Conservation (phyloP, 768 basidiomycete species). For the Melanogaster broomeanus region DNA sequence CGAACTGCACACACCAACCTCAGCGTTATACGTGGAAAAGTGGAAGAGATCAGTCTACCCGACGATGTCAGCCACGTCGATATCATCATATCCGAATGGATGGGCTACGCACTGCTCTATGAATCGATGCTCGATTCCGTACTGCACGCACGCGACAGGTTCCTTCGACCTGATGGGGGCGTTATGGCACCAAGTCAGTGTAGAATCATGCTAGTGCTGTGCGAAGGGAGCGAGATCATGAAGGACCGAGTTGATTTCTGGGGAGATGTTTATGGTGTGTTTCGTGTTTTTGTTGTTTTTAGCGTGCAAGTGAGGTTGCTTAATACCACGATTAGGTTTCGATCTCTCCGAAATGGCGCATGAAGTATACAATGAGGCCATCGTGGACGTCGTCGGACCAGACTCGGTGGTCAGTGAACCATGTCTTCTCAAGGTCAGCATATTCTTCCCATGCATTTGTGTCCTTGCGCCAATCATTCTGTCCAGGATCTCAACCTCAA, state of each 20-base stretch:
- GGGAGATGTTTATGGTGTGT: constrained; percentile 85
- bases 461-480: too few relatives aligned
- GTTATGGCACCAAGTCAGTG: constrained; percentile 92
- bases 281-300: neutral
- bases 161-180: constrained; percentile 67
- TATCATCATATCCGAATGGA: constrained; percentile 97
- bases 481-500: constrained; percentile 74
- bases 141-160: constrained; percentile 82
- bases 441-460: neutral
- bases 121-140: constrained; percentile 99
- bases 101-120: constrained; percentile 90
- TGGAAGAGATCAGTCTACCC: constrained; percentile 84
- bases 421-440: constrained; percentile 63
- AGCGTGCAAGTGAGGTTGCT: neutral
- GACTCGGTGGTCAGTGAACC: constrained; percentile 67
- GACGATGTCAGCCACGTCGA: constrained; percentile 78
- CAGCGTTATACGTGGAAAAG: constrained; percentile 85
- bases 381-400: constrained; percentile 76
- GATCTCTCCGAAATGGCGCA: constrained; percentile 83
- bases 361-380: constrained; percentile 75
- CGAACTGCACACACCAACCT: neutral
- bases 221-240: constrained; percentile 71
- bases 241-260: constrained; percentile 89
- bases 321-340: constrained; percentile 61
- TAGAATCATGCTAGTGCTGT: constrained; percentile 78